Conservation (phyloP, 345 rosid genomes). For the Atalantia buxifolia region DNA sequence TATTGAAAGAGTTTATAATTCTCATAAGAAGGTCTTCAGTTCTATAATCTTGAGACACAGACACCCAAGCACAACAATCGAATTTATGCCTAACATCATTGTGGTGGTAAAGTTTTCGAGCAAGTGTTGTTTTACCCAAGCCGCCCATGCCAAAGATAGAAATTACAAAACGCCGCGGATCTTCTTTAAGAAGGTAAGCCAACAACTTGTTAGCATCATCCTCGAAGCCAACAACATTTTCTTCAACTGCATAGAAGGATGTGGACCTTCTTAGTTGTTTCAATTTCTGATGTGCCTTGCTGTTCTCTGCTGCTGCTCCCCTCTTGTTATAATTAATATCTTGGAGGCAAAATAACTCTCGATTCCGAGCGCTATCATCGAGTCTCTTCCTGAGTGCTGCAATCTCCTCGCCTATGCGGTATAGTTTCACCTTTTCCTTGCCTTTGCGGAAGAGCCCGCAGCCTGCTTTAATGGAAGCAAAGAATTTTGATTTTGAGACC, state of each 20-base stretch:
- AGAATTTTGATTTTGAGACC: not conserved
- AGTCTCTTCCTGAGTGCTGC: not conserved
- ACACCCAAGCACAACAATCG: conserved; percentile 13
- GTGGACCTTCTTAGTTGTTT: not conserved
- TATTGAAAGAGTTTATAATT: not conserved
- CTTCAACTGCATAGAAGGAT: not conserved
- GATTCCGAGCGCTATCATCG: not conserved
- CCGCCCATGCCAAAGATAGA: conserved; percentile 27
- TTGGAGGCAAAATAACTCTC: not conserved
- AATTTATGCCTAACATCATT: not conserved
- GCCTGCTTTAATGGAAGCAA: not conserved
- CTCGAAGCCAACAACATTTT: conserved; percentile 16
- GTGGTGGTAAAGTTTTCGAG: conserved; percentile 17
- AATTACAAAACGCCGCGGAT: not conserved
- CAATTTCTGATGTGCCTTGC: not conserved
- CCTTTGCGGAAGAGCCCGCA: not conserved
- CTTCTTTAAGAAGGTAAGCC: not conserved
- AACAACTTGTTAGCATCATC: conserved; percentile 1
- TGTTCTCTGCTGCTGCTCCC: not conserved
- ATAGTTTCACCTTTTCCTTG: not conserved
- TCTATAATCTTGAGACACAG: conserved; percentile 16
- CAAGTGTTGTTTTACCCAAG: conserved; percentile 24
- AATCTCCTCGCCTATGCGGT: not conserved
- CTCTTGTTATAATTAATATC: not conserved
- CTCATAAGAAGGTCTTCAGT: conserved; percentile 11